phyloP scores from a whole-genome alignment of 106 monocot species.

The Agapanthus africanus region DNA sequence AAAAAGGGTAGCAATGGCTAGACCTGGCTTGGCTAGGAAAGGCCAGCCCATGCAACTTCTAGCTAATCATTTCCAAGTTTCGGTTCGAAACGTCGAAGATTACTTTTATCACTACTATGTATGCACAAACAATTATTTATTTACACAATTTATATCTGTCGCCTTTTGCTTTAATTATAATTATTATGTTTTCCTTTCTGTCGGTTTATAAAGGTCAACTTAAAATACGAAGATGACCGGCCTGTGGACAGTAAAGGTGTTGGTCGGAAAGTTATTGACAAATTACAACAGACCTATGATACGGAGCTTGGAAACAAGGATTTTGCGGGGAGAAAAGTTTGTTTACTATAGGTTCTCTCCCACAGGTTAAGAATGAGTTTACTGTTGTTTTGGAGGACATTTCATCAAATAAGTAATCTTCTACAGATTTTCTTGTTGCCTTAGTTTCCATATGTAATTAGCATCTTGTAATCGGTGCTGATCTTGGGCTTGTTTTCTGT shows the following conservation, averaged over 20 bases:
- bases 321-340: slow-evolving; percentile 66
- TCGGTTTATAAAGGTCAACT: slow-evolving; percentile 39
- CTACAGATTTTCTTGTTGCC: neutral
- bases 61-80: slow-evolving; percentile 71
- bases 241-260: slow-evolving; percentile 48
- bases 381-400: slow-evolving; percentile 32
- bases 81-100: slow-evolving; percentile 36
- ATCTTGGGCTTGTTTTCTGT: too few species aligned
- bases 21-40: slow-evolving; percentile 45
- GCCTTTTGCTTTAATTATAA: too few species aligned
- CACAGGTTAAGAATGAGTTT: neutral
- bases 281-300: slow-evolving; percentile 37
- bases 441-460: too few species aligned
- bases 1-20: slow-evolving; percentile 45
- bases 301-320: slow-evolving; percentile 51
- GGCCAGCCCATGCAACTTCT: slow-evolving; percentile 50
- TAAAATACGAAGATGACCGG: slow-evolving; percentile 86
- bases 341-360: slow-evolving; percentile 48
- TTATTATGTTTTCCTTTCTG: too few species aligned
- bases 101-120: slow-evolving; percentile 88
- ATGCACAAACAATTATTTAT: slow-evolving; percentile 9
- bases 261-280: slow-evolving; percentile 49
- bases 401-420: slow-evolving; percentile 21
- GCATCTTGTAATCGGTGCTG: too few species aligned
- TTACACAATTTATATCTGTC: too few species aligned